Evolutionary conservation across 148 eudicot genomes (phyloP).

Genomic region (Cornus suecica): DNA sequence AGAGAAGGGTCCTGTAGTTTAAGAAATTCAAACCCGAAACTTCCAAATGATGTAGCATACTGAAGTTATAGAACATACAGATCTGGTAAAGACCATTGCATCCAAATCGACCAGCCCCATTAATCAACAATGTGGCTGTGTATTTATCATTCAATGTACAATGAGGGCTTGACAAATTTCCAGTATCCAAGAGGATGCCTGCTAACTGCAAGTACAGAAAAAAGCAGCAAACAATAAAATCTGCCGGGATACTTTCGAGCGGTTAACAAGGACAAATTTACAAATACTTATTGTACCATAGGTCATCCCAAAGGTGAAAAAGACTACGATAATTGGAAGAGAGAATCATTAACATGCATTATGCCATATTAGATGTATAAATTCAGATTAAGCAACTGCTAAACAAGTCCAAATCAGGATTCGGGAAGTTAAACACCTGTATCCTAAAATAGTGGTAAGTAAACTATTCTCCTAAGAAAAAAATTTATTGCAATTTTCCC

Average conservation of each 20-base stretch:
- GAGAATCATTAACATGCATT: background rate
- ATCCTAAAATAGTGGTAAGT: background rate
- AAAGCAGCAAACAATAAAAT: background rate
- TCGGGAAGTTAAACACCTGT: background rate
- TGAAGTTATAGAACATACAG: constrained; percentile 25
- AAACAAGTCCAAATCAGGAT: background rate
- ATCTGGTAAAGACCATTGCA: constrained; percentile 48
- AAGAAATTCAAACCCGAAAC: background rate
- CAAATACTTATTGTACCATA: background rate
- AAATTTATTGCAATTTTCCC: background rate
- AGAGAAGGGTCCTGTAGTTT: background rate
- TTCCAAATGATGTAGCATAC: background rate
- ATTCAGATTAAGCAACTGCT: background rate
- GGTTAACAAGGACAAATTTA: background rate
- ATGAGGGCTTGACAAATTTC: constrained; percentile 32
- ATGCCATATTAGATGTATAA: no score
- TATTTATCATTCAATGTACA: constrained; percentile 40
- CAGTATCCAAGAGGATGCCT: constrained; percentile 50
- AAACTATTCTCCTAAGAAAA: background rate
- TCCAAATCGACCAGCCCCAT: constrained; percentile 58
- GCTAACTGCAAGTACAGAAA: constrained; percentile 13
- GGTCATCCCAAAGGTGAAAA: background rate
- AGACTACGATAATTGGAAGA: background rate
- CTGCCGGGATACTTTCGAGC: background rate
- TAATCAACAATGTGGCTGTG: constrained; percentile 43